phyloP scores from a whole-genome alignment of 2,329 filamentous ascomycete genomes.

The Talaromyces sp. region DNA sequence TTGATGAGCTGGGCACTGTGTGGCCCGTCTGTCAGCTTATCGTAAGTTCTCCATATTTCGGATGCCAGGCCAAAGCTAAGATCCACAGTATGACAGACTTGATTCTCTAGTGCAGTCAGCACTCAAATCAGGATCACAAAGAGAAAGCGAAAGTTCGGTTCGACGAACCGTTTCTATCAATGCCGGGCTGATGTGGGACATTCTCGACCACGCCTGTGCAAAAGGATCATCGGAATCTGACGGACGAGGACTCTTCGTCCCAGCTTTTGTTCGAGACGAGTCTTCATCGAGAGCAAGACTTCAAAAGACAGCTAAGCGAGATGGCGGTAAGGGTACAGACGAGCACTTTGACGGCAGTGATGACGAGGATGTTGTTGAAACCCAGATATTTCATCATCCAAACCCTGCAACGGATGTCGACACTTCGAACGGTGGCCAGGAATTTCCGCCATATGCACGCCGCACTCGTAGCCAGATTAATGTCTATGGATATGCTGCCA shows the following conservation, averaged over 20 bases:
- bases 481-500: not conserved
- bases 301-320: not conserved
- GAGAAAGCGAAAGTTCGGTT: slow-evolving; percentile 14
- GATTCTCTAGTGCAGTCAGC: slow-evolving; percentile 27
- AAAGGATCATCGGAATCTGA: slow-evolving; percentile 8
- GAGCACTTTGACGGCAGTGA: not conserved
- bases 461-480: slow-evolving; percentile 5
- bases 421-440: slow-evolving; percentile 29
- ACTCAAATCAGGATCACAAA: slow-evolving; percentile 21
- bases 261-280: slow-evolving; percentile 21
- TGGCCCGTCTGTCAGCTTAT: slow-evolving; percentile 27
- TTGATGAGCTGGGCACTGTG: slow-evolving; percentile 24
- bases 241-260: slow-evolving; percentile 25
- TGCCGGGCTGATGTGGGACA: slow-evolving; percentile 31
- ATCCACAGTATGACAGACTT: slow-evolving; percentile 26
- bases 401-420: slow-evolving; percentile 23
- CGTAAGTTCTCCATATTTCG: slow-evolving; percentile 19
- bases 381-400: slow-evolving; percentile 30
- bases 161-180: slow-evolving; percentile 30
- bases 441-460: slow-evolving; percentile 24
- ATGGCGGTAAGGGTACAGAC: too few species aligned
- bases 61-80: not conserved
- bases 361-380: slow-evolving; percentile 23
- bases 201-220: slow-evolving; percentile 26
- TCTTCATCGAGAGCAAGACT: not conserved